Base-by-base conservation (phyloP, 1,139 yeast genomes). In the Yamadazyma diospyri region DNA sequence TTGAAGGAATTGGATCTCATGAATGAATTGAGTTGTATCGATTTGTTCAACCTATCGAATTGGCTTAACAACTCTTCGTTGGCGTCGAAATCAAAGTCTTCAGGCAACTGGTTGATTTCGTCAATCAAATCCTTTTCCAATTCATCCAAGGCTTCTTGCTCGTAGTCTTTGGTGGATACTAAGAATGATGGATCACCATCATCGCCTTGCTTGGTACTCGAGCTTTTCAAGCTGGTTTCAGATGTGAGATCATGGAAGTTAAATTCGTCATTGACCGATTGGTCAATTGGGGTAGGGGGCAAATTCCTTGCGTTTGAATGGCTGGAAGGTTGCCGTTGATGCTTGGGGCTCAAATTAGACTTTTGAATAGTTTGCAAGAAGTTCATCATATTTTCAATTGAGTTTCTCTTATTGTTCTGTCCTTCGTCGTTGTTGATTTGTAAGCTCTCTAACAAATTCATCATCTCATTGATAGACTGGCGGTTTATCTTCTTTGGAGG, bases 61-160 rank as follows among this genome's bases (percentile, higher is more conserved):
- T 40, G 44, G 23, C 35, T 32, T 10, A 35, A 20, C 6, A 37
- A 14, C 9, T 40, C 49, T 14, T 55, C 54, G 14, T 57, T 53
- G 5, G 39, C 39, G 8, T 68, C 70, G 45, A 74, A 76, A 33
- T 76, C 78, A 45, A 56, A 77, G 43, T 78, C 84, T 47, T 75
- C 82, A 0, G 84, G 83, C 2, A 78, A 55, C 29, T 57, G 67
- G 44, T 79, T 76, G 16, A 74, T 63, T 51, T 76, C 82, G 46
- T 76, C 82, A 5, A 76, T 41, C 4, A 60, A 39, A 25, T 65
- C 72, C 26, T 61, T 58, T 35, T 67, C 70, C 23, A 61, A 40
- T 2, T 50, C 50, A 29, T 39, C 37, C 13, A 43, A 30, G 9
- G 8, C 20, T 27, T 36, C 36, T 23, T 39, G 37, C 15, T 33